A percentile compares a stretch with the other conserved stretches of the same genome.
These are phyloP conservation scores for Stephanocyclus meneghinianus DNA, from an alignment of 352 stramenopile species.

Conservation along the genomic window DNA sequence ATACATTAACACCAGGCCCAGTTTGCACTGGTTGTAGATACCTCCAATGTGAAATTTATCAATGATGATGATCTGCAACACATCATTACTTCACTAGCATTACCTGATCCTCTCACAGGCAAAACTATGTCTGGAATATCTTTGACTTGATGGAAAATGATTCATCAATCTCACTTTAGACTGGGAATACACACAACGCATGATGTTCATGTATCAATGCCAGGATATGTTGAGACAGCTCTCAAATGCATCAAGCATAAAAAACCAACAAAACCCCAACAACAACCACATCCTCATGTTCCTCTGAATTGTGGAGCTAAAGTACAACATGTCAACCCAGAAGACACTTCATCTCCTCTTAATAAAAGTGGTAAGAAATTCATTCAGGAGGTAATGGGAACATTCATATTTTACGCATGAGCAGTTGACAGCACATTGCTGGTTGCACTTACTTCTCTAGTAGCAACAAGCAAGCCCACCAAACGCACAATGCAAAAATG, in stretches of 20 bases:
- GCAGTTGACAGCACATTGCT: too few species aligned
- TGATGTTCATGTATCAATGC: slow-evolving; percentile 36
- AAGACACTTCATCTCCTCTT: background rate
- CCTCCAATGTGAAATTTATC: too few species aligned
- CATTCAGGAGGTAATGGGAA: background rate
- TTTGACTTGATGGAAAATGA: slow-evolving; percentile 20
- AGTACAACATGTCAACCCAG: background rate
- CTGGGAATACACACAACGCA: slow-evolving; percentile 44
- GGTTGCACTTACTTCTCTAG: background rate
- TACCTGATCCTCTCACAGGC: too few species aligned
- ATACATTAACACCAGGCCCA: slow-evolving; percentile 31
- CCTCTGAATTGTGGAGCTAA: slow-evolving; percentile 10
- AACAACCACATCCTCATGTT: background rate
- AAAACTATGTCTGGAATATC: background rate
- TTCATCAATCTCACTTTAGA: slow-evolving; percentile 45
- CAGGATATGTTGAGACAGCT: slow-evolving; percentile 23
- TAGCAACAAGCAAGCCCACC: slow-evolving; percentile 1
- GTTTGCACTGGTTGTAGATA: too few species aligned
- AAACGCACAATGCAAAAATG: slow-evolving; percentile 4
- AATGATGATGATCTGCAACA: too few species aligned
- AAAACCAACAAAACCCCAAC: background rate
- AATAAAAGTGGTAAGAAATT: slow-evolving; percentile 5
- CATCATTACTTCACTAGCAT: too few species aligned
- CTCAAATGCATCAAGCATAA: slow-evolving; percentile 13
- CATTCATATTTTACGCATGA: too few species aligned